Evolutionary conservation across 2,329 filamentous ascomycete genomes (phyloP).

Genomic region (Ascochyta viciae-villosae): DNA sequence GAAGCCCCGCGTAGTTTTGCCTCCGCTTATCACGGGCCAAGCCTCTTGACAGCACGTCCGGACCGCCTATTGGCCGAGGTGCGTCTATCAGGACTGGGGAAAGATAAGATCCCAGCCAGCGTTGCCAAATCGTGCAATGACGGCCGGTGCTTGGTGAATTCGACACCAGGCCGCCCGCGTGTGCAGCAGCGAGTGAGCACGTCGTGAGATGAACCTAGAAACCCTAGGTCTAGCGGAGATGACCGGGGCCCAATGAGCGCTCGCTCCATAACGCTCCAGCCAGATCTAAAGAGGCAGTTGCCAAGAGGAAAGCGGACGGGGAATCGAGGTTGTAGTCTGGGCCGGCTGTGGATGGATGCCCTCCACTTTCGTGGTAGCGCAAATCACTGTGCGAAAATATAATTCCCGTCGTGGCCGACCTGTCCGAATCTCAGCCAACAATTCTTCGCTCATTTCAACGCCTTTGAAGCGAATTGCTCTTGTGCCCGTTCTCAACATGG

Average conservation of each 20-base stretch:
- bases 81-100: constrained; percentile 33
- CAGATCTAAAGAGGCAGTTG: constrained; percentile 47
- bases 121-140: constrained; percentile 31
- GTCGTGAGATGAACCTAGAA: constrained; percentile 19
- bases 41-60: constrained; percentile 22
- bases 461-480: constrained; percentile 37
- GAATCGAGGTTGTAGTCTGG: constrained; percentile 34
- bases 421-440: constrained; percentile 20
- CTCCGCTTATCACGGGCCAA: constrained; percentile 45
- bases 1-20: constrained; percentile 44
- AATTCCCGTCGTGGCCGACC: constrained; percentile 33
- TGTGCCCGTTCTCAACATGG: constrained; percentile 42
- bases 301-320: constrained; percentile 35
- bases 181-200: constrained; percentile 31
- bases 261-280: constrained; percentile 20
- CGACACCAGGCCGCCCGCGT: constrained; percentile 25
- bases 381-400: constrained; percentile 42
- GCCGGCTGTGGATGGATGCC: constrained; percentile 33
- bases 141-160: constrained; percentile 22
- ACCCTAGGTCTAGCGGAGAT: constrained; percentile 37
- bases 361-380: constrained; percentile 39
- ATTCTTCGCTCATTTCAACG: constrained; percentile 36
- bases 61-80: constrained; percentile 25
- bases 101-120: constrained; percentile 42
- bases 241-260: constrained; percentile 40